Base-by-base conservation (phyloP, 805 yeast species). In the Metschnikowia lochheadii region DNA sequence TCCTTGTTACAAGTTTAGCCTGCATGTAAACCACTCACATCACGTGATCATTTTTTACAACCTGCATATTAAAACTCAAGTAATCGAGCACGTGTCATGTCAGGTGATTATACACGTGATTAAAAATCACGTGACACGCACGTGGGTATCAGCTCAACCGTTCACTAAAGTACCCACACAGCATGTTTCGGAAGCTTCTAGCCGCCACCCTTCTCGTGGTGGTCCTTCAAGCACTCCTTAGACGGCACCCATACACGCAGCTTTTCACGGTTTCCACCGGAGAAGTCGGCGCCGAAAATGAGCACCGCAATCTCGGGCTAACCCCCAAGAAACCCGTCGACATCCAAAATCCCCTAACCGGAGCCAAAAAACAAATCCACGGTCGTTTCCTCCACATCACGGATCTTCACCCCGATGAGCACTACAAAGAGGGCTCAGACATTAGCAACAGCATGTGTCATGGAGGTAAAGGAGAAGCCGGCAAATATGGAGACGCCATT, bases 371-470 rank as follows among this genome's bases (percentile, higher is more conserved):
- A 48, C 63, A 62, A 3, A 60, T 85, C 13, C 87, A 84, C 58
- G 96, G 96, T 0, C 68, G 94, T 49, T 89, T 89, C 61, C 68
- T 89, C n/a, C 96, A 89, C 61, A 76, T 89, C 26, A 89, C 96
- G 0, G 96, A 89, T 63, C 73, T 89, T 53, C 96, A 89, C 62
- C 96, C 96, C 0, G 96, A 89, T 65, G 83, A 82, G 15, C 71
- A 71, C 60, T 87, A 85, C 61, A 65, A 68, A 38, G 73, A 66
- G 13, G 88, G 87, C 3, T 64, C 81, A 0, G 65, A 75, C 6
- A 67, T 77, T 2, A 40, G 14, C 29, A 79, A 71, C 3, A 62
- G 63, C 21, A 68, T 73, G 43, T 89, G 96, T 59, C 96, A 89
- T 63, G 60, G 75, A 14, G 77, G 78, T 1, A 64, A 69, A 50